Conservation (phyloP, 441 rosid genomes). For the Pelargonium australe region DNA sequence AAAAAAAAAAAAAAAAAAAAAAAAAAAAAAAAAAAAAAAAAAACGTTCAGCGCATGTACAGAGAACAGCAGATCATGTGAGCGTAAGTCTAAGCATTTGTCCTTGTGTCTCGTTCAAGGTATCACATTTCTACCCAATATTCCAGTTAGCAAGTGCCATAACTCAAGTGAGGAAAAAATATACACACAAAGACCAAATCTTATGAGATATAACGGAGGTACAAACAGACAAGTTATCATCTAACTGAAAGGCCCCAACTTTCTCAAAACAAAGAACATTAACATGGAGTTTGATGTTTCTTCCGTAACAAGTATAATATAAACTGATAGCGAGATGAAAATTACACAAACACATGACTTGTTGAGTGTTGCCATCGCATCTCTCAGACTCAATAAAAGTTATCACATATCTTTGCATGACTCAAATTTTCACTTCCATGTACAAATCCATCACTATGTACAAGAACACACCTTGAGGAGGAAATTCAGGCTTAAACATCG, state of each 20-base stretch:
- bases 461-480: slow-evolving; percentile 60
- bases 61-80: not conserved
- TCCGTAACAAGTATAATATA: too few species aligned
- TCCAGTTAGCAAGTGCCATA: too few species aligned
- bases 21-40: too few species aligned
- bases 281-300: not conserved
- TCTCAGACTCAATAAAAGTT: not conserved
- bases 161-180: too few species aligned
- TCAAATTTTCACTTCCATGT: not conserved
- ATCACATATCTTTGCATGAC: not conserved
- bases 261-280: not conserved
- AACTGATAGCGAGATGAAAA: not conserved
- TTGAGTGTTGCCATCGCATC: not conserved
- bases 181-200: too few species aligned
- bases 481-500: slow-evolving; percentile 81
- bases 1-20: too few species aligned
- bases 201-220: too few species aligned
- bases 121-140: not conserved
- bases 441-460: not conserved
- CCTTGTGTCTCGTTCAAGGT: not conserved
- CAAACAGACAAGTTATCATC: too few species aligned
- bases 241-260: too few species aligned
- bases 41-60: slow-evolving; percentile 2
- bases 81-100: not conserved
- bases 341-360: too few species aligned